Percentiles rank a stretch among this genome's conserved stretches.
Evolutionary conservation across 2,329 filamentous ascomycete genomes (phyloP).

Genomic region (Trichoderma sp.): DNA sequence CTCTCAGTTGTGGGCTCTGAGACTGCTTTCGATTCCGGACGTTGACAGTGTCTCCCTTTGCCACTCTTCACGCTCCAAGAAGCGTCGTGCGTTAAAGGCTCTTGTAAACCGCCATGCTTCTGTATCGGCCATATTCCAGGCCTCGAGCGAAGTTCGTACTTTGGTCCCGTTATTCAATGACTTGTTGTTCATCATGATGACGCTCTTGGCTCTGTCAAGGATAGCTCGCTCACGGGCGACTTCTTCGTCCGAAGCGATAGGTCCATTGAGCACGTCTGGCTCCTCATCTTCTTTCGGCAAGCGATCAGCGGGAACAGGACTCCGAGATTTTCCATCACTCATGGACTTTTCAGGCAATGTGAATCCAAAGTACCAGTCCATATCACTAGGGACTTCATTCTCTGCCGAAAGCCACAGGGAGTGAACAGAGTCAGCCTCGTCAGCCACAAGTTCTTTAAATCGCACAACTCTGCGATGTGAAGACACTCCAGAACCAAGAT

Average conservation of each 20-base stretch:
- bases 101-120: conserved; percentile 76
- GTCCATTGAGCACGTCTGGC: conserved; percentile 46
- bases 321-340: conserved; percentile 37
- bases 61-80: conserved; percentile 67
- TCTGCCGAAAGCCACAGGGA: conserved; percentile 83
- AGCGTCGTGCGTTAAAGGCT: conserved; percentile 64
- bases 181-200: conserved; percentile 52
- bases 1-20: conserved; percentile 30
- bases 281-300: conserved; percentile 23
- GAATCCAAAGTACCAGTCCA: conserved; percentile 92
- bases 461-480: conserved; percentile 66
- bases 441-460: conserved; percentile 81
- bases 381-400: conserved; percentile 62
- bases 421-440: conserved; percentile 61
- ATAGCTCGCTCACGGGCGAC: conserved; percentile 56
- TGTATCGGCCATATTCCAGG: conserved; percentile 70
- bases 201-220: conserved; percentile 49
- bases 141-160: conserved; percentile 59
- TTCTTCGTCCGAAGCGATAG: conserved; percentile 54
- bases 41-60: conserved; percentile 63
- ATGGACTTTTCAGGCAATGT: conserved; percentile 62
- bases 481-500: conserved; percentile 62
- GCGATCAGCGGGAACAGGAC: conserved; percentile 31
- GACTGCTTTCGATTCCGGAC: conserved; percentile 54
- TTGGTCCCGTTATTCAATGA: conserved; percentile 43